A percentile compares a stretch with the other conserved stretches of the same genome.
Conservation (phyloP, 1,139 yeast genomes). For the Dujonia santamariae region DNA sequence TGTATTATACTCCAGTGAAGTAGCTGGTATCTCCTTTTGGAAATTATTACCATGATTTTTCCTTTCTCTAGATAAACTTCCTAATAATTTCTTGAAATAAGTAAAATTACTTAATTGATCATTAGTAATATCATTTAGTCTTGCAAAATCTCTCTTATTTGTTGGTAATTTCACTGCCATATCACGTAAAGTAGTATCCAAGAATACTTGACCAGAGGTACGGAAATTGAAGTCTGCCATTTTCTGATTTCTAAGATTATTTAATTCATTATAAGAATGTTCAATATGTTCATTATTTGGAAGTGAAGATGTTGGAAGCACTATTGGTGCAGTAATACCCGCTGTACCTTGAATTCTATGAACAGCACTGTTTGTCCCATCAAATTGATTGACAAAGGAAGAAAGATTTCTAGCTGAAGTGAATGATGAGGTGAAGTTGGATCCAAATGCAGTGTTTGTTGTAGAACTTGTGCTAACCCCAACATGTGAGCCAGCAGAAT, state of each 20-base stretch:
- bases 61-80: conserved; percentile 32
- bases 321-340: conserved; percentile 5
- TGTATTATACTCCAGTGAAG: conserved; percentile 5
- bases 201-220: conserved; percentile 41
- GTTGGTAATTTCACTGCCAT: conserved; percentile 57
- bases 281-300: conserved; percentile 28
- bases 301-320: not conserved
- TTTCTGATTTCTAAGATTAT: conserved; percentile 40
- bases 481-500: not conserved
- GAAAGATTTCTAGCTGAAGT: conserved; percentile 8
- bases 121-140: conserved; percentile 35
- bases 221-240: conserved; percentile 40
- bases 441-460: too few relatives aligned
- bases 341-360: conserved; percentile 7
- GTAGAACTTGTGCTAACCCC: not conserved
- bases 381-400: conserved; percentile 1
- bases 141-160: conserved; percentile 47
- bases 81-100: conserved; percentile 43
- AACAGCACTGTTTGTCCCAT: conserved; percentile 1
- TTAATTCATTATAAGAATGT: conserved; percentile 39
- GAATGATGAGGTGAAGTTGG: conserved; percentile 5
- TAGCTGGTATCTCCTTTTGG: conserved; percentile 8
- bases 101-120: conserved; percentile 43
- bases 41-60: conserved; percentile 13
- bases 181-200: conserved; percentile 49